phyloP scores from a whole-genome alignment of 495 filamentous ascomycete genomes.

The Pseudoneurospora amorphoporcata region DNA sequence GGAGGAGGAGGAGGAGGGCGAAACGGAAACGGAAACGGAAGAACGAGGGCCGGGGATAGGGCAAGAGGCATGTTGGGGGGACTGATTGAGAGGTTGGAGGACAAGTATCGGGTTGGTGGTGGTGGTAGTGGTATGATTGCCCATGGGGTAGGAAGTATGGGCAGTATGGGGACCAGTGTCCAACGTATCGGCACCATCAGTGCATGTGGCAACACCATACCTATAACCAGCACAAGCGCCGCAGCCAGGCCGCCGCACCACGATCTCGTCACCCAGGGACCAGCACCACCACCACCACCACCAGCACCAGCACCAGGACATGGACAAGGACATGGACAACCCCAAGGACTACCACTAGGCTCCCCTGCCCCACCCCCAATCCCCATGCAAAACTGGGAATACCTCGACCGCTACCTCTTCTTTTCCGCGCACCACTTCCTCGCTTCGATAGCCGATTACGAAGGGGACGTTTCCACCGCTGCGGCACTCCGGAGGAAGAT shows the following conservation, averaged over 20 bases:
- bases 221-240: not conserved
- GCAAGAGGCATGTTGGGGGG: constrained; percentile 9
- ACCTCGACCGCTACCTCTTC: constrained; percentile 18
- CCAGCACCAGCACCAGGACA: too few species aligned
- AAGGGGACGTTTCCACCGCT: constrained; percentile 6
- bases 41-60: not conserved
- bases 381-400: constrained; percentile 3
- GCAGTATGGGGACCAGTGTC: not conserved
- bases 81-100: constrained; percentile 3
- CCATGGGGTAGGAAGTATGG: too few species aligned
- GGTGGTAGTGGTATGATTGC: too few species aligned
- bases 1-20: too few species aligned
- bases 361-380: not conserved
- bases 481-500: constrained; percentile 4
- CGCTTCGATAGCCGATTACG: constrained; percentile 15
- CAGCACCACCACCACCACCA: too few species aligned
- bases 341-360: not conserved
- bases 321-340: not conserved
- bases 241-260: not conserved
- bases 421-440: constrained; percentile 21
- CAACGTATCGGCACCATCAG: not conserved
- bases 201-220: not conserved
- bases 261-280: not conserved
- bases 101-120: not conserved
- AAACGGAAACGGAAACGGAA: not conserved